These are phyloP conservation scores for Pseudogymnoascus sp. DNA, from an alignment of 2,329 filamentous ascomycete genomes.

Conservation along the genomic window DNA sequence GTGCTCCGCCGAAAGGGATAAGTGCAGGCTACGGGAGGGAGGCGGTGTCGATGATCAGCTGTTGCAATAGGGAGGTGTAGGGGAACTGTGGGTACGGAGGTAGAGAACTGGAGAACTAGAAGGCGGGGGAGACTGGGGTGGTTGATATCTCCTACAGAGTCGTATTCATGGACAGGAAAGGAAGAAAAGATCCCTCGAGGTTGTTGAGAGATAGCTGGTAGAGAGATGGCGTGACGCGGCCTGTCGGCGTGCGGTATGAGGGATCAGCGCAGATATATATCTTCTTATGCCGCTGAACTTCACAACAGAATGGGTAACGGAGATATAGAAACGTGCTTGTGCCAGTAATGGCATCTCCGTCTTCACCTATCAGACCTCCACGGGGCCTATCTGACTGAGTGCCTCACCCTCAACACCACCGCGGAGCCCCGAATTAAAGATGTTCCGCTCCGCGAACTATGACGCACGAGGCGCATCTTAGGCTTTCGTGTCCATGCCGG, in stretches of 20 bases:
- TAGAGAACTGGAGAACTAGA: background rate
- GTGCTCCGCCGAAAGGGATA: background rate
- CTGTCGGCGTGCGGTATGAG: background rate
- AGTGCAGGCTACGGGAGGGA: background rate
- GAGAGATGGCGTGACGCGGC: background rate
- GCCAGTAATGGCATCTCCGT: background rate
- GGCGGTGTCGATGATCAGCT: conserved; percentile 4
- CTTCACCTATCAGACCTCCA: conserved; percentile 4
- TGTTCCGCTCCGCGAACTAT: conserved; percentile 6
- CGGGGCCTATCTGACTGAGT: background rate
- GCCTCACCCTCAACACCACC: background rate
- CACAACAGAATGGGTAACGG: background rate
- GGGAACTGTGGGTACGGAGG: background rate
- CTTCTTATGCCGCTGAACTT: background rate
- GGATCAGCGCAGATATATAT: background rate
- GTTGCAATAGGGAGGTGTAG: background rate
- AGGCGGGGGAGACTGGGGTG: background rate
- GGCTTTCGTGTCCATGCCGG: background rate
- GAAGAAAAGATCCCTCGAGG: background rate
- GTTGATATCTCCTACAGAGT: background rate
- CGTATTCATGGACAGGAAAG: background rate
- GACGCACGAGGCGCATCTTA: conserved; percentile 4
- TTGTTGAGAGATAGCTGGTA: background rate
- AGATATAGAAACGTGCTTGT: background rate
- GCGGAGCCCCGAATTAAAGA: conserved; percentile 1